Conservation (phyloP, 192 early-diverging fungal genomes). For the Coemansia biformis region DNA sequence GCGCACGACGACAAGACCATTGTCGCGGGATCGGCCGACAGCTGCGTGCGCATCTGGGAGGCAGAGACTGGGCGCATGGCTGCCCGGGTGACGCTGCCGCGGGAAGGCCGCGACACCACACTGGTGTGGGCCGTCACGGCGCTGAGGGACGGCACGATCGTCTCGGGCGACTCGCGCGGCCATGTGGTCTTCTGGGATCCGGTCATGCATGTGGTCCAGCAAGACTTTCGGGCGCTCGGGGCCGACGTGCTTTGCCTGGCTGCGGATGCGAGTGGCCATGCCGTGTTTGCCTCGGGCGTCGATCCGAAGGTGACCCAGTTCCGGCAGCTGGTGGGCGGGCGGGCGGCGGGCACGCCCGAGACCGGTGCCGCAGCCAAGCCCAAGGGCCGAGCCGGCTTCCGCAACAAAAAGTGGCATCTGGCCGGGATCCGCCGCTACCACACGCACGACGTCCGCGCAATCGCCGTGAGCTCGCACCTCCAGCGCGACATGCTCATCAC, state of each 20-base stretch:
- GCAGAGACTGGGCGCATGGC: constrained; percentile 51
- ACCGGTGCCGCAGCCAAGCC: background rate
- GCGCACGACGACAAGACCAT: constrained; percentile 62
- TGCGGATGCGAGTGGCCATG: constrained; percentile 55
- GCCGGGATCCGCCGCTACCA: constrained; percentile 86
- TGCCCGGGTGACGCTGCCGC: constrained; percentile 73
- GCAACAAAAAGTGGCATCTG: constrained; percentile 63
- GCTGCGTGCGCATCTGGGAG: constrained; percentile 69
- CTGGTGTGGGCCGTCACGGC: constrained; percentile 80
- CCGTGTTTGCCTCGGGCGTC: constrained; percentile 83
- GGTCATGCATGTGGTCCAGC: constrained; percentile 58
- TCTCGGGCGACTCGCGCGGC: constrained; percentile 88
- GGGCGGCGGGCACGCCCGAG: constrained; percentile 6
- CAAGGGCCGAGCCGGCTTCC: constrained; percentile 4
- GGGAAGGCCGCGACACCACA: constrained; percentile 65
- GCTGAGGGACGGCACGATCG: constrained; percentile 66
- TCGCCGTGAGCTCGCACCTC: constrained; percentile 70
- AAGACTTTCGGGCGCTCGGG: constrained; percentile 67
- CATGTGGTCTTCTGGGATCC: constrained; percentile 87
- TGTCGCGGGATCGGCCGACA: constrained; percentile 78
- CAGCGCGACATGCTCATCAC: constrained; percentile 69
- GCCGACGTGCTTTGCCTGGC: constrained; percentile 88
- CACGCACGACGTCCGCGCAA: constrained; percentile 87
- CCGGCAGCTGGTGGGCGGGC: constrained; percentile 41
- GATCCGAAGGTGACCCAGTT: constrained; percentile 82